Base-by-base conservation (phyloP, 345 rosid species). In the Excoecaria cochinchinensis region DNA sequence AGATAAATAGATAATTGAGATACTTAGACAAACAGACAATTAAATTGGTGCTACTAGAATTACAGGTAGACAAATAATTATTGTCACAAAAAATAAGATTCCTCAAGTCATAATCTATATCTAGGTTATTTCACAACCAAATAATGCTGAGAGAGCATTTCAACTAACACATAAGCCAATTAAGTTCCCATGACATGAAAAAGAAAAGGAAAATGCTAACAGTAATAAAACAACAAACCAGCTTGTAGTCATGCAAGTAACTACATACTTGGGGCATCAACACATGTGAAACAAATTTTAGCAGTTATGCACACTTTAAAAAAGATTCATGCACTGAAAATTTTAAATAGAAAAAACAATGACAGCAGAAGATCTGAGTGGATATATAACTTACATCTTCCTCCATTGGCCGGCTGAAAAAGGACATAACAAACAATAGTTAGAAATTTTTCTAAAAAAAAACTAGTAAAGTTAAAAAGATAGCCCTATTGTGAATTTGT, bases 351-450 rank as follows among this genome's bases (percentile, higher is more conserved):
- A 48, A 31, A 22, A 14, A 22, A 3, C 22, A 3, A n/a, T 6
- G 48, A 3, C 16, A 44, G 58, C 8, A 14, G 21, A 46, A 40
- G 48, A 40, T 39, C 16, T 0, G 17, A 25, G 39, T 13, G 19
- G 15, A 50, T 56, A 58, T n/a, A 40, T 15, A 70, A 24, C 63
- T 76, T 70, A 70, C 79, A n/a, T 70, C 79, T 62, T 70, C 79
- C 46, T 76, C 79, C 75, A 62, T 76, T 61, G 79, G 74, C 55
- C 74, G 75, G 60, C 79, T 76, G 51, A 17, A 53, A 36, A 22
- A 40, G 67, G 16, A 59, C 38, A 39, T 1, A 47, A 25, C 22
- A 68, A 69, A 47, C 16, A 22, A 17, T 15, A 1, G 42, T 73
- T 24, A 68, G 64, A 3, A 74, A n/a, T 36, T 42, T 15, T 1